phyloP scores from a whole-genome alignment of 2,329 filamentous ascomycete species.

The Bimuria novae-zelandiae region DNA sequence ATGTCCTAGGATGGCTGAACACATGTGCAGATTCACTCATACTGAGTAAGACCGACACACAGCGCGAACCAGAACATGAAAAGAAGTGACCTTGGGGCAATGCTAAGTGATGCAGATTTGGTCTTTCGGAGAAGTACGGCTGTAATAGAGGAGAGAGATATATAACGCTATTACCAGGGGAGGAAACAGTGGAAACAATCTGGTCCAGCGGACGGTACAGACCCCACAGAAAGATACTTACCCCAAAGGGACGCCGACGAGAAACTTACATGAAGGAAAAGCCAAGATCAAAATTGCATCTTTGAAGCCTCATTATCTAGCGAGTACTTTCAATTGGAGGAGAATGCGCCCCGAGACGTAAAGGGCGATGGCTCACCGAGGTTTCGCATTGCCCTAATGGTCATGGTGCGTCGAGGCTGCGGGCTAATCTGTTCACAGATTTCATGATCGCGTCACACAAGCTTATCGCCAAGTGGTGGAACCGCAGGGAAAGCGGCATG shows the following conservation, averaged over 20 bases:
- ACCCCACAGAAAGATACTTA: constrained; percentile 4
- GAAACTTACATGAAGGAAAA: constrained; percentile 4
- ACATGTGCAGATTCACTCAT: constrained; percentile 33
- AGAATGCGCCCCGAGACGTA: constrained; percentile 20
- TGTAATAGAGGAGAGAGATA: constrained; percentile 15
- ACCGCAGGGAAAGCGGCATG: constrained; percentile 13
- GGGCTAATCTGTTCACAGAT: constrained; percentile 28
- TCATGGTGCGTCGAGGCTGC: constrained; percentile 32
- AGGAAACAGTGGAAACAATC: not conserved
- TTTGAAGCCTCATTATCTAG: constrained; percentile 34
- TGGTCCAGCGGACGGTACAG: constrained; percentile 5
- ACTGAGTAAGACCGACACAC: constrained; percentile 16
- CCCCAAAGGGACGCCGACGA: constrained; percentile 3
- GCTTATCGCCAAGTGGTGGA: constrained; percentile 42
- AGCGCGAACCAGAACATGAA: constrained; percentile 27
- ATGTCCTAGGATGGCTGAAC: constrained; percentile 21
- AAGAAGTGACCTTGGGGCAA: constrained; percentile 7
- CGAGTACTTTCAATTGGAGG: constrained; percentile 18
- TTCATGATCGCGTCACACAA: constrained; percentile 34
- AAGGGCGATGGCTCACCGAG: constrained; percentile 27
- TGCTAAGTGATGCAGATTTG: constrained; percentile 14
- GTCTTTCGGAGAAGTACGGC: constrained; percentile 23
- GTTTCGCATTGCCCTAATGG: constrained; percentile 27
- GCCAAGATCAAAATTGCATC: constrained; percentile 23
- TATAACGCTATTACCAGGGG: constrained; percentile 14